A percentile compares a stretch with the other conserved stretches of the same genome.
Evolutionary conservation across 2,329 filamentous ascomycete genomes (phyloP).

Genomic region (Trichophyton mentagrophytes): DNA sequence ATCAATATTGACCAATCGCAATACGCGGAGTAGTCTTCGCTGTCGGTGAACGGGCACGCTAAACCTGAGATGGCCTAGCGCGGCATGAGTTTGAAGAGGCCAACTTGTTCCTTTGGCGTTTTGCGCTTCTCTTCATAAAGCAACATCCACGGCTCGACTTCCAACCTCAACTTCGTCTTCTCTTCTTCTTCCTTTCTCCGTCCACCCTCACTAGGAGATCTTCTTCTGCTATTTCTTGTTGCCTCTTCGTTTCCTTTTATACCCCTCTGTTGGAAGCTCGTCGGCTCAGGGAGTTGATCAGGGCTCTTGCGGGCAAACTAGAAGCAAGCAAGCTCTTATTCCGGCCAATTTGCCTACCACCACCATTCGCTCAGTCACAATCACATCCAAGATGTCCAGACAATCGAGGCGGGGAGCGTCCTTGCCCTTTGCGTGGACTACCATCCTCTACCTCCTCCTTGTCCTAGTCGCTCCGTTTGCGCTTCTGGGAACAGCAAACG

Average conservation of each 20-base stretch:
- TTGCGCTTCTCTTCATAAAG: not conserved
- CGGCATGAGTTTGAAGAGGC: constrained; percentile 26
- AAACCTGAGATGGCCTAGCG: constrained; percentile 9
- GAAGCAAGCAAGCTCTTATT: constrained; percentile 1
- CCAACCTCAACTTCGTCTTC: constrained; percentile 7
- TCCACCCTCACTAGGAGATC: constrained; percentile 4
- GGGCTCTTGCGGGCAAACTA: not conserved
- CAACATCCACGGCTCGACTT: constrained; percentile 3
- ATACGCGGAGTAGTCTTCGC: constrained; percentile 27
- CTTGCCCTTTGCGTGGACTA: constrained; percentile 70
- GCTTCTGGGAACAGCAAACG: constrained; percentile 63
- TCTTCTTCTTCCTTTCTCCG: constrained; percentile 14
- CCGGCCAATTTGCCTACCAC: not conserved
- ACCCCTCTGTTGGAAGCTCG: constrained; percentile 3
- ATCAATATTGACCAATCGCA: constrained; percentile 24
- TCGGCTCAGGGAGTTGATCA: constrained; percentile 2
- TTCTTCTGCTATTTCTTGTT: constrained; percentile 6
- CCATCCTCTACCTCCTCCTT: constrained; percentile 82
- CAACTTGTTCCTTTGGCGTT: constrained; percentile 25
- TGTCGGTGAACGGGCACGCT: constrained; percentile 6
- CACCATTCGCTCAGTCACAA: constrained; percentile 6
- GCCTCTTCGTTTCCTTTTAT: constrained; percentile 12
- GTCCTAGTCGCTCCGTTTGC: constrained; percentile 75
- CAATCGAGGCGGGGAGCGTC: constrained; percentile 46
- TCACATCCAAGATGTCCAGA: constrained; percentile 40